Evolutionary conservation across 2,329 filamentous ascomycete species (phyloP), one percentile per base, ranked within the genome.

Genomic region (Huntiella omanensis): DNA sequence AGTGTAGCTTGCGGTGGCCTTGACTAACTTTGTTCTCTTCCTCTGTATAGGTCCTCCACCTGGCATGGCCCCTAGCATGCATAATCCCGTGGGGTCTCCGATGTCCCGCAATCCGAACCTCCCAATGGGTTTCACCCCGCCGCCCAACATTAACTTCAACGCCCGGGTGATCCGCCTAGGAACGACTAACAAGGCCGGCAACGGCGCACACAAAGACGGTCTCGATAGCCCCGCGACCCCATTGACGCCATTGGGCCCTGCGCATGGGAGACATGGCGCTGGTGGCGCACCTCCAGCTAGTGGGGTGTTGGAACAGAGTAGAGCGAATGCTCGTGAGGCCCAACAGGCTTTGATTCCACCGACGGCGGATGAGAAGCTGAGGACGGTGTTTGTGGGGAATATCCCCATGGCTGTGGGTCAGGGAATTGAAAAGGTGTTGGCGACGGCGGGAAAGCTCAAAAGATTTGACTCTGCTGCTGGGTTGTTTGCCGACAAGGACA

Each of bases 91-190:
- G 61, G 69, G 70, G 59, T 71, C 78, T 55, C 81, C 83, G 67
- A 73, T 82, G 65, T 83, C 79, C 66, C 78, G 83, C 68, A 83
- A 83, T 60, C 83, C 74, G 61, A 78, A 76, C 57, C 77, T 93
- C 53, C 85, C 84, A 51, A 68, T 78, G 49, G 84, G 77, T 62
- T 95, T 94, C 64, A 83, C 92, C 66, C 77, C 85, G 42, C 87
- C 88, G 7, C 86, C 88, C 44, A 92, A 93, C 60, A 94, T 98
- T 68, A 95, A 98, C 67, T 94, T 96, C 68, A 93, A 83, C 57
- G 91, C 91, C 33, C 87, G 88, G 48, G 86, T 96, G 50, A 96
- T 98, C 58, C 83, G 91, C 47, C 73, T 98, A 40, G 91, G 88
- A 37, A 88, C 86, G 10, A 73, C 76, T 2, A 63, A 72, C n/a